Percentiles rank a stretch among this genome's conserved stretches.
Evolutionary conservation across 2,329 filamentous ascomycete genomes (phyloP).

Genomic region (Talaromyces pinophilus): DNA sequence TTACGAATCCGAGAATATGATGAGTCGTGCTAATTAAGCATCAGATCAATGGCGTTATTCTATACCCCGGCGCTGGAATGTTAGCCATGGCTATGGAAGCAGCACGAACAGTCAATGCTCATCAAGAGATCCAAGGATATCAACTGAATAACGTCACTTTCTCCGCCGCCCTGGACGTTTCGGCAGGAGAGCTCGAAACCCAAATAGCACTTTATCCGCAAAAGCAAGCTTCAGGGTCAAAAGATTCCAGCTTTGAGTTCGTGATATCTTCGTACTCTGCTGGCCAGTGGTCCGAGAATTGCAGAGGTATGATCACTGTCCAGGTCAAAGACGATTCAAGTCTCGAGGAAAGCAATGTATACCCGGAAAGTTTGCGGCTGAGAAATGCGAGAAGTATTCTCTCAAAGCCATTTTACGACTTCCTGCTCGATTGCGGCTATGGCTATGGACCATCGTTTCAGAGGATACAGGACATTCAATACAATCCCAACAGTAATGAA

Average conservation of each 20-base stretch:
- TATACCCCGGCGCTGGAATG: constrained; percentile 37
- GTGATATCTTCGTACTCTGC: background rate
- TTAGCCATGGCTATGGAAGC: constrained; percentile 34
- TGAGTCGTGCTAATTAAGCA: background rate
- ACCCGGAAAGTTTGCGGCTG: constrained; percentile 24
- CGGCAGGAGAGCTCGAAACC: background rate
- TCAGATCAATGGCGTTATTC: constrained; percentile 30
- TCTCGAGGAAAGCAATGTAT: background rate
- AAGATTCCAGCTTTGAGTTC: background rate
- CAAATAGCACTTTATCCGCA: background rate
- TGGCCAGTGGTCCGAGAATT: background rate
- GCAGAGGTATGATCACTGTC: background rate
- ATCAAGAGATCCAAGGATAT: background rate
- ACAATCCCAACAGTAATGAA: constrained; percentile 22
- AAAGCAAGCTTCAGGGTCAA: background rate
- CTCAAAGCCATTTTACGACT: constrained; percentile 24
- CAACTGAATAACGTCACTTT: background rate
- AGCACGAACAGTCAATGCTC: background rate
- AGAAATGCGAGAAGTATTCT: constrained; percentile 25
- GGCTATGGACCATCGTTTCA: constrained; percentile 24
- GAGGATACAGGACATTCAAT: constrained; percentile 26
- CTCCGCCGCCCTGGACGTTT: background rate
- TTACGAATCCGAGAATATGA: background rate
- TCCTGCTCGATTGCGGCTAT: constrained; percentile 30
- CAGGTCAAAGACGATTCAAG: background rate